These are phyloP conservation scores for Eutrema salsugineum DNA, from an alignment of 441 rosid genomes.

Conservation along the genomic window DNA sequence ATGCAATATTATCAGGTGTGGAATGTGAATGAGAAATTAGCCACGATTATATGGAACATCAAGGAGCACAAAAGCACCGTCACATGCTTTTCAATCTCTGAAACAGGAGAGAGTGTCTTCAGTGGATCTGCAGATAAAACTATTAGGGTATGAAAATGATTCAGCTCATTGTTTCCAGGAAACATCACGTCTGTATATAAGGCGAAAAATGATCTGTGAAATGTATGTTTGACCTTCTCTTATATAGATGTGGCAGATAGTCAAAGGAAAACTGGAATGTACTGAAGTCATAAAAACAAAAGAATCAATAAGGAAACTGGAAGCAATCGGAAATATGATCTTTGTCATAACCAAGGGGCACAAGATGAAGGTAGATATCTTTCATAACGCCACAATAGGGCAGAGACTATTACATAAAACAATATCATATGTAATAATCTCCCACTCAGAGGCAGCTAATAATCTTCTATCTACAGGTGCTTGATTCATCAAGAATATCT, in stretches of 20 bases:
- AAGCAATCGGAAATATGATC: conserved; percentile 49
- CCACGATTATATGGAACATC: conserved; percentile 58
- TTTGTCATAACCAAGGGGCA: conserved; percentile 52
- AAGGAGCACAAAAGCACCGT: conserved; percentile 82
- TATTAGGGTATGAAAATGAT: conserved; percentile 45
- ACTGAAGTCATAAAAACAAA: conserved; percentile 61
- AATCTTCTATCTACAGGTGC: conserved; percentile 37
- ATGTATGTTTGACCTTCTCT: neutral
- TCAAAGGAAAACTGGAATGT: conserved; percentile 60
- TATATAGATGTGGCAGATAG: conserved; percentile 79
- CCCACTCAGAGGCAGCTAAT: neutral
- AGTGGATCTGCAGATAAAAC: conserved; percentile 92
- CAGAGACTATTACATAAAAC: neutral
- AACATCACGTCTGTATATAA: neutral
- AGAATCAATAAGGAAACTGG: conserved; percentile 61
- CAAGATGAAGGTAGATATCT: conserved; percentile 63
- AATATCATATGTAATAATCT: neutral
- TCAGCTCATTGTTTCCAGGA: neutral
- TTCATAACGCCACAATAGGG: neutral
- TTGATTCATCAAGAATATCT: conserved; percentile 61
- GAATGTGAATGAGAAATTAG: conserved; percentile 59
- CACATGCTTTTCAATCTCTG: conserved; percentile 74
- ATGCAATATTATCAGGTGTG: conserved; percentile 48
- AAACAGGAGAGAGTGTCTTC: conserved; percentile 73
- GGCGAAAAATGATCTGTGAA: neutral